A percentile compares a stretch with the other conserved stretches of the same genome.
Evolutionary conservation across 306 rosid species (phyloP).

Genomic region (Aeschynomene evenia): DNA sequence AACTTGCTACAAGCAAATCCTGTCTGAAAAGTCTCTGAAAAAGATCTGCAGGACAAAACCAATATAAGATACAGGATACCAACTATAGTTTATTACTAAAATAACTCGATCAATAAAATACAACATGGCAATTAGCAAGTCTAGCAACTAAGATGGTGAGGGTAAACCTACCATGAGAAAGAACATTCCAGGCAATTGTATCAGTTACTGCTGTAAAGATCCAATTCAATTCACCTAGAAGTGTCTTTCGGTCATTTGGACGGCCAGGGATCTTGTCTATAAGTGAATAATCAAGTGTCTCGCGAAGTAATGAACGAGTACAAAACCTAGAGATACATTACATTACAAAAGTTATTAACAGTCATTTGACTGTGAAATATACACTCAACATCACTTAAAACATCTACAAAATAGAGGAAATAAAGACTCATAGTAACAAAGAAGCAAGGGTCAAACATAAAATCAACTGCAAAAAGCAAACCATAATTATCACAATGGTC

Average conservation of each 20-base stretch:
- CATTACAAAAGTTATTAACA: slow-evolving; percentile 5
- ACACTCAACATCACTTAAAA: slow-evolving; percentile 8
- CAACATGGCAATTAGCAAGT: background rate
- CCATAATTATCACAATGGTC: background rate
- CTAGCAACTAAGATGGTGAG: background rate
- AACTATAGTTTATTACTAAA: slow-evolving; percentile 17
- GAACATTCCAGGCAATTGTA: slow-evolving; percentile 99
- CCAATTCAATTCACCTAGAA: slow-evolving; percentile 97
- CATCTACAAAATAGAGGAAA: slow-evolving; percentile 1
- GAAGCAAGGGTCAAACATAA: background rate
- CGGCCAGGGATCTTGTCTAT: slow-evolving; percentile 97
- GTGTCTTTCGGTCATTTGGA: slow-evolving; percentile 92
- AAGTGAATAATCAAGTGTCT: slow-evolving; percentile 73
- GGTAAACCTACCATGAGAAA: slow-evolving; percentile 75
- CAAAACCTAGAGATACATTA: slow-evolving; percentile 67
- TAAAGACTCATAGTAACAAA: background rate
- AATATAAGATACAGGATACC: slow-evolving; percentile 18
- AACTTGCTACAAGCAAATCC: slow-evolving; percentile 91
- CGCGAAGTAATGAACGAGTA: slow-evolving; percentile 80
- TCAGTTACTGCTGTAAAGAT: slow-evolving; percentile 98
- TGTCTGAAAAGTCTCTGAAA: slow-evolving; percentile 96
- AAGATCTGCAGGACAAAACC: slow-evolving; percentile 64
- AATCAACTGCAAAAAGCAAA: background rate
- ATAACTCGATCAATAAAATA: slow-evolving; percentile 10
- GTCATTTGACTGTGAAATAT: slow-evolving; percentile 4